Evolutionary conservation across 2,329 filamentous ascomycete genomes (phyloP), one percentile per base, ranked within the genome.

Genomic region (Fusarium foetens): DNA sequence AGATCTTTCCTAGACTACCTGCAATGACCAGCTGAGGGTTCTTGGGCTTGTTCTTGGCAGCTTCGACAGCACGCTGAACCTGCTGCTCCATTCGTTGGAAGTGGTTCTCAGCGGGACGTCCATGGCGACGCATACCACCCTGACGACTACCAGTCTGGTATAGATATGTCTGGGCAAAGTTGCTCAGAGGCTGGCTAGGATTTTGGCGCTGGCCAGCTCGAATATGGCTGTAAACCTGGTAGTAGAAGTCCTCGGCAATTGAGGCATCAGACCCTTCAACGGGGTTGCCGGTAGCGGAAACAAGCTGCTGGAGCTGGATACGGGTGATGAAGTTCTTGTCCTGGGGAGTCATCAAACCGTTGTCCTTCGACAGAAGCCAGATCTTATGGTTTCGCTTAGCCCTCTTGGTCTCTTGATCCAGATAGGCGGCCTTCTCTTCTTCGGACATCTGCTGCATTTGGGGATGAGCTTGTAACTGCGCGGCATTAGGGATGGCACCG

Each of bases 51-150:
- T 94, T 94, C 85, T 98, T 99, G 58, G 96, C 96, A 2, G 96
- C 96, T 79, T 99, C 96, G 1, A 99, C 96, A 29, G 96, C 96
- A 63, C 96, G 91, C 80, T 98, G 95, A 17, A 99, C 97, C 82
- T 99, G 96, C 82, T 99, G 96, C 82, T 99, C 95, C 96, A 99
- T 99, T 61, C 96, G 92, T 81, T 98, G 96, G 84, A 98, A 94
- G 79, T 99, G 96, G 80, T 98, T 99, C 81, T 99, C 96, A 23
- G 94, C 94, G 46, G 92, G 94, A 66, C 94, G 89, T 68, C 91
- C 90, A 75, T 96, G 91, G 72, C 94, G 90, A 70, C 94, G 87
- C 79, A 90, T 89, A 45, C 89, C 90, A 60, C 93, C 92, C 73
- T 94, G 90, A 25, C 95, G 91, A 74, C 92, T 93, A 33, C 95